phyloP scores from a whole-genome alignment of 2,329 filamentous ascomycete genomes.

The Aspergillus ochraceoroseus region DNA sequence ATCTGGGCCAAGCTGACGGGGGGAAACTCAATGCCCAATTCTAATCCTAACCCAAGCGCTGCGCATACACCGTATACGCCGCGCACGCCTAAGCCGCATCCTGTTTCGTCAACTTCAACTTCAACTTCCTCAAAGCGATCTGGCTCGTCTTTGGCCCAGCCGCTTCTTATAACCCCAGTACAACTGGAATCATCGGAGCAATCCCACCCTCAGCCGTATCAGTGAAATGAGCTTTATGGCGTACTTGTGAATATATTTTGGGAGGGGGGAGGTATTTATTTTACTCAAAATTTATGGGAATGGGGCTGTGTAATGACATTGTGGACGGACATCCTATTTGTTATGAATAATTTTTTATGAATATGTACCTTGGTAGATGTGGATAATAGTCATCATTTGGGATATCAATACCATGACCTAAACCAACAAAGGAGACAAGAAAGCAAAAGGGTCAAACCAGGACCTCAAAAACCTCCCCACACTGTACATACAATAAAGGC shows the following conservation, averaged over 20 bases:
- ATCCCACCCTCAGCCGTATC: slow-evolving; percentile 18
- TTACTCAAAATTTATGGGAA: no score
- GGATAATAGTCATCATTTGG: no score
- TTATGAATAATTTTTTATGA: no score
- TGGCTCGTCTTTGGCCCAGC: not conserved
- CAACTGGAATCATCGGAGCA: no score
- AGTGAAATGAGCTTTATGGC: no score
- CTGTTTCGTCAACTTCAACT: no score
- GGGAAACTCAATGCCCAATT: not conserved
- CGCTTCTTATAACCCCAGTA: no score
- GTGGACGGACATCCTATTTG: no score
- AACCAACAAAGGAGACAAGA: not conserved
- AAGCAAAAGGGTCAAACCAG: not conserved
- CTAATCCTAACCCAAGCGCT: not conserved
- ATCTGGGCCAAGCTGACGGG: slow-evolving; percentile 16
- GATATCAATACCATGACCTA: slow-evolving; percentile 2
- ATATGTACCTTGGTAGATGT: no score
- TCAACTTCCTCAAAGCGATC: not conserved
- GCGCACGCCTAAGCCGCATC: slow-evolving; percentile 13
- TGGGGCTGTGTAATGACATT: no score
- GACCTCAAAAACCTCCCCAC: slow-evolving; percentile 1
- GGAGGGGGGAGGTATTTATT: no score
- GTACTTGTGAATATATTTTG: no score
- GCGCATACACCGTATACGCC: slow-evolving; percentile 14
- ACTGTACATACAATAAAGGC: not conserved